Percentiles rank a stretch among this genome's conserved stretches.
Conservation (phyloP, 2,329 filamentous ascomycete species). For the Ceratocystis eucalypticola region DNA sequence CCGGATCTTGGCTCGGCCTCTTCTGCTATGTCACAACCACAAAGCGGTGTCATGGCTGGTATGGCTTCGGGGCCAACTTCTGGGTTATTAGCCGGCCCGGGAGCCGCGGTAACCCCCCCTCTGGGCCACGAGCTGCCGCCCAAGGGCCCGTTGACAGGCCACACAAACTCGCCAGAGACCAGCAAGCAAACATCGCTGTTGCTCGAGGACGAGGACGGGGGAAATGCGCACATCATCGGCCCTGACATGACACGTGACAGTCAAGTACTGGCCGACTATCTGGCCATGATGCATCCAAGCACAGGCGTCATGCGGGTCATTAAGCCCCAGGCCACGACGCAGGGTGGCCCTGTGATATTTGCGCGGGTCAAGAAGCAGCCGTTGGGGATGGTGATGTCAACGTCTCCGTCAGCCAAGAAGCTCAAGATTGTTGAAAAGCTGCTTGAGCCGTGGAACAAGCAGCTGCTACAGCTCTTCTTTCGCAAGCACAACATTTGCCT, state of each 20-base stretch:
- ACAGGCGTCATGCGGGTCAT: constrained; percentile 26
- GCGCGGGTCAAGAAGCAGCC: constrained; percentile 35
- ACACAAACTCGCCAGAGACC: constrained; percentile 9
- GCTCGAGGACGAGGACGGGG: constrained; percentile 27
- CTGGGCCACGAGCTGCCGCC: constrained; percentile 12
- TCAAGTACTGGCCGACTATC: constrained; percentile 46
- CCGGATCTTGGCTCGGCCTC: neutral
- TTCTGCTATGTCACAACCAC: neutral
- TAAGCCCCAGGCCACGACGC: constrained; percentile 25
- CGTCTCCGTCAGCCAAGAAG: constrained; percentile 32
- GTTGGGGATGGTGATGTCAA: constrained; percentile 29
- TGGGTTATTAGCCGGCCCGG: neutral
- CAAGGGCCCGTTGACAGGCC: constrained; percentile 11
- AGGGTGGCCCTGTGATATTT: constrained; percentile 32
- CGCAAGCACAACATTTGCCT: constrained; percentile 45
- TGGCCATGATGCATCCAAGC: constrained; percentile 27
- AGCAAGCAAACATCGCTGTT: constrained; percentile 23
- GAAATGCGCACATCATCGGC: constrained; percentile 43
- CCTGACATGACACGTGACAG: constrained; percentile 47
- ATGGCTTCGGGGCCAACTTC: neutral
- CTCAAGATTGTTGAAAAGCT: constrained; percentile 46
- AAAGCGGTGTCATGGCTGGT: neutral
- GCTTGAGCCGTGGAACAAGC: constrained; percentile 38
- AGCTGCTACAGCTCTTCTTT: constrained; percentile 42
- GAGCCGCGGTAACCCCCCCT: constrained; percentile 8